Conservation (phyloP, 306 rosid genomes). For the Albizia julibrissin region DNA sequence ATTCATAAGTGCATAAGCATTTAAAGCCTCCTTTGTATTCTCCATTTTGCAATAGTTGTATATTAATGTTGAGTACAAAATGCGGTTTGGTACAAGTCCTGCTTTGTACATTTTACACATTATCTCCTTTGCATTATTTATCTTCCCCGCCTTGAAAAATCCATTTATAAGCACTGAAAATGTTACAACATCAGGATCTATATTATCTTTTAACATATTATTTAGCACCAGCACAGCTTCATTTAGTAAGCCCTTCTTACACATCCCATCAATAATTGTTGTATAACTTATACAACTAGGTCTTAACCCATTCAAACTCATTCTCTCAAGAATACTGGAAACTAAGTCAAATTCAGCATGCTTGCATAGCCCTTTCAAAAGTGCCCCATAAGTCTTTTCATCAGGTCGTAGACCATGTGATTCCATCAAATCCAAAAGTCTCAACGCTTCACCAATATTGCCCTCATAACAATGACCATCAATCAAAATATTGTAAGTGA, state of each 20-base stretch:
- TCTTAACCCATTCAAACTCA: conserved; percentile 48
- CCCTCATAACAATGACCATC: conserved; percentile 54
- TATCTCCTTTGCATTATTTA: conserved; percentile 62
- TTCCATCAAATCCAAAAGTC: conserved; percentile 65
- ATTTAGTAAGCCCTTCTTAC: conserved; percentile 62
- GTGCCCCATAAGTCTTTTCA: conserved; percentile 60
- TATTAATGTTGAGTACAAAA: conserved; percentile 68
- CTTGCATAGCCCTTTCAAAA: conserved; percentile 65
- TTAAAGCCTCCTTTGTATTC: conserved; percentile 57
- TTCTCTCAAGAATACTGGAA: conserved; percentile 53
- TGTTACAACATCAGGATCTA: conserved; percentile 58
- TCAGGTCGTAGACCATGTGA: conserved; percentile 55
- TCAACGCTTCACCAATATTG: conserved; percentile 54
- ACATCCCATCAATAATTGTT: conserved; percentile 64
- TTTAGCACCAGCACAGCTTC: conserved; percentile 61
- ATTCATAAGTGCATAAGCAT: conserved; percentile 63
- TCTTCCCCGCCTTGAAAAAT: conserved; percentile 58
- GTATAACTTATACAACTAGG: conserved; percentile 54
- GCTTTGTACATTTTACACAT: conserved; percentile 65
- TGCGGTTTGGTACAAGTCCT: conserved; percentile 52
- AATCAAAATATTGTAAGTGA: conserved; percentile 66
- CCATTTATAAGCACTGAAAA: conserved; percentile 81
- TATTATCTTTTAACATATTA: conserved; percentile 49
- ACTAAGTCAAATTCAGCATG: conserved; percentile 56
- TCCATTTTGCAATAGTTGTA: conserved; percentile 69